phyloP scores from a whole-genome alignment of 768 basidiomycete species.

The Mycena latifolia region DNA sequence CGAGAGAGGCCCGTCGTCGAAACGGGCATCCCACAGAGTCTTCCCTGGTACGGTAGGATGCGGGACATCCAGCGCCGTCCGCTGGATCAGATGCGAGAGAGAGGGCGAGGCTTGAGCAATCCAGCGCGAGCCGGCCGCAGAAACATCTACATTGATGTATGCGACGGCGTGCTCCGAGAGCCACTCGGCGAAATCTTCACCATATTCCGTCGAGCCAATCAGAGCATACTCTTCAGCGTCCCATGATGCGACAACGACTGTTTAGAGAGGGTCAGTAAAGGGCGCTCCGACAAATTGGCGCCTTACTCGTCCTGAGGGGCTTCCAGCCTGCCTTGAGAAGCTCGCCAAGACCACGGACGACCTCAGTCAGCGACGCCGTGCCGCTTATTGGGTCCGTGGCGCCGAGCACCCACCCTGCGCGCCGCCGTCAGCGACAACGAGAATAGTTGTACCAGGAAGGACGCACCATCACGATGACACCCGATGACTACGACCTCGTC shows the following conservation, averaged over 20 bases:
- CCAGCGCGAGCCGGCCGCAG: conserved; percentile 70
- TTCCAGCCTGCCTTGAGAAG: conserved; percentile 84
- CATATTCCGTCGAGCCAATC: conserved; percentile 79
- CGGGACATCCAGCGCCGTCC: conserved; percentile 65
- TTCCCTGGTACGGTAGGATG: conserved; percentile 65
- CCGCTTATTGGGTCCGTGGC: conserved; percentile 86
- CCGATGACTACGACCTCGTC: conserved; percentile 92
- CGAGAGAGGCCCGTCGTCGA: conserved; percentile 58
- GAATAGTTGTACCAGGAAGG: background rate
- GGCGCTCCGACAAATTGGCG: background rate
- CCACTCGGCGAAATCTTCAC: conserved; percentile 79
- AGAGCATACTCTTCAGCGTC: conserved; percentile 80
- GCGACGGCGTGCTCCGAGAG: conserved; percentile 71
- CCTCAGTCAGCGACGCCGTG: conserved; percentile 82
- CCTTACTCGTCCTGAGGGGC: conserved; percentile 74
- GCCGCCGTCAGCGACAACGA: background rate
- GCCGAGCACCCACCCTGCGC: conserved; percentile 79
- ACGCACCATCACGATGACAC: conserved; percentile 87
- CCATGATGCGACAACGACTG: conserved; percentile 79
- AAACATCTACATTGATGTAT: conserved; percentile 68
- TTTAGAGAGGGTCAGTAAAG: conserved; percentile 25
- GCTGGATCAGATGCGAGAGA: conserved; percentile 68
- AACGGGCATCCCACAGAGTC: conserved; percentile 71
- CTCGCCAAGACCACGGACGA: conserved; percentile 79
- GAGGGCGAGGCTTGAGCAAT: conserved; percentile 68